Evolutionary conservation across 2,329 filamentous ascomycete species (phyloP).

Genomic region (Pseudogymnoascus sp.): DNA sequence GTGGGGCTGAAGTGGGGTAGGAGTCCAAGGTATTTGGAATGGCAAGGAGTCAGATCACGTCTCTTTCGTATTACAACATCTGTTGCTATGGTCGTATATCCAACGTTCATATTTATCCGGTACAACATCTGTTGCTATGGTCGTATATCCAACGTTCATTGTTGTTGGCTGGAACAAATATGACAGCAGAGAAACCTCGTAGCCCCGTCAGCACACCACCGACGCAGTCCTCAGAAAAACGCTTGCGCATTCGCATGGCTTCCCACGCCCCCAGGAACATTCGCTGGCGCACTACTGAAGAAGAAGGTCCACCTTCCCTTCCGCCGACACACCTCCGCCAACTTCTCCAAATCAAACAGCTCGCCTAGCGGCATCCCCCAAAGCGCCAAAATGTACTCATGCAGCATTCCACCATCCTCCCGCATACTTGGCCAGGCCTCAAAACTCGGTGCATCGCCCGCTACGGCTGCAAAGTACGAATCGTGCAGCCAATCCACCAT

Average conservation of each 20-base stretch:
- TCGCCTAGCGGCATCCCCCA: constrained; percentile 29
- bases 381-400: constrained; percentile 26
- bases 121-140: neutral
- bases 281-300: constrained; percentile 22
- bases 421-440: constrained; percentile 27
- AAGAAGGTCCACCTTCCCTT: constrained; percentile 27
- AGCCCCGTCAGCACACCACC: neutral
- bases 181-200: neutral
- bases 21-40: neutral
- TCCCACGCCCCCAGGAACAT: constrained; percentile 41
- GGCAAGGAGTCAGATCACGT: neutral
- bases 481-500: constrained; percentile 36
- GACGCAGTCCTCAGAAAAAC: constrained; percentile 23
- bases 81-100: neutral
- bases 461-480: constrained; percentile 34
- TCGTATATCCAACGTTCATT: neutral
- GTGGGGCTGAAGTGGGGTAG: neutral
- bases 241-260: constrained; percentile 42
- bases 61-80: neutral
- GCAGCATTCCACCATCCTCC: constrained; percentile 16
- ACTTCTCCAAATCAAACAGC: constrained; percentile 27
- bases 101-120: neutral
- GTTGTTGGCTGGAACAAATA: neutral
- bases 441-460: constrained; percentile 36
- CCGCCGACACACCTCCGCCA: constrained; percentile 22